Conservation (phyloP, 805 yeast species). For the Lipomyces orientalis region DNA sequence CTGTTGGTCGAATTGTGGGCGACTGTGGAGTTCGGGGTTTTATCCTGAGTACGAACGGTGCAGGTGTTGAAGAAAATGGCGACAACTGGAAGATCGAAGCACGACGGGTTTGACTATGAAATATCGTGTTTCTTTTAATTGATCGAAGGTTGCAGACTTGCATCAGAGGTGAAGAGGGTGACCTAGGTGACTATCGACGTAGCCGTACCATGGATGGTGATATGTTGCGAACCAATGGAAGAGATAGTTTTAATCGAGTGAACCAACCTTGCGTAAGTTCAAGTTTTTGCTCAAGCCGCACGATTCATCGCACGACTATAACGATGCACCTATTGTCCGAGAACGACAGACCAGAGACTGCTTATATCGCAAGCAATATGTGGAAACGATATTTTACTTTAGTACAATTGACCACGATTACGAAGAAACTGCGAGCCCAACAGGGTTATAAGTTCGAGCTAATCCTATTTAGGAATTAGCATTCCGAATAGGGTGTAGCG, state of each 20-base stretch:
- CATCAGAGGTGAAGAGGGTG: neutral
- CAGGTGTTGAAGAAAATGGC: neutral
- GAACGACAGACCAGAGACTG: neutral
- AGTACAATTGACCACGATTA: neutral
- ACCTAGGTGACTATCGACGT: neutral
- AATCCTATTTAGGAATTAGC: neutral
- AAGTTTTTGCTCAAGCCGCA: too few species aligned
- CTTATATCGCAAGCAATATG: neutral
- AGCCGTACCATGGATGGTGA: neutral
- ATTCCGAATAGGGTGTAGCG: neutral
- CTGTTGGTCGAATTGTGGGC: neutral
- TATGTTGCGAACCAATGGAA: too few species aligned
- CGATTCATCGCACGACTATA: too few species aligned
- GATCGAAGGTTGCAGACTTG: neutral
- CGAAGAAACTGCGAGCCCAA: neutral
- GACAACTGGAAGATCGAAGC: neutral
- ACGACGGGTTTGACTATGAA: neutral
- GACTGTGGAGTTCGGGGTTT: neutral
- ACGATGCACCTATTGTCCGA: neutral
- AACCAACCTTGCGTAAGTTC: too few species aligned
- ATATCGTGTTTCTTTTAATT: neutral
- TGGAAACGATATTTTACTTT: neutral
- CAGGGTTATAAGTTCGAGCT: neutral
- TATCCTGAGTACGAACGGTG: neutral
- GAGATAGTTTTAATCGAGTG: too few species aligned